phyloP scores from a whole-genome alignment of 2,329 filamentous ascomycete genomes.

The Botrytis porri region DNA sequence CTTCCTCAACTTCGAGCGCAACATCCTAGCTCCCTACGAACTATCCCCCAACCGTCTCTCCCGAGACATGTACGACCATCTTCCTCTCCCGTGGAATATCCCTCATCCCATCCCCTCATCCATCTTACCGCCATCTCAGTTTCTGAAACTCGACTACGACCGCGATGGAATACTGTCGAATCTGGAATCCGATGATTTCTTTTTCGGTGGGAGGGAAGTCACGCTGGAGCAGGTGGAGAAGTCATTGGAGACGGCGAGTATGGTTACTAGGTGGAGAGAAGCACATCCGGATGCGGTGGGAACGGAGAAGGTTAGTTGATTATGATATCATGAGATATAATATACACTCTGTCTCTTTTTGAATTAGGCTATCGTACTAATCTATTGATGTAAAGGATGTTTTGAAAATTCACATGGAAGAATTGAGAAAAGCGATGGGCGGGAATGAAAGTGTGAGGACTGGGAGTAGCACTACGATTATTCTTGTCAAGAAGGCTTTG shows the following conservation, averaged over 20 bases:
- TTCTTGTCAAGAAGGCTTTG: conserved; percentile 28
- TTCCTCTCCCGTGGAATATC: conserved; percentile 46
- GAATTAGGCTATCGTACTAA: background rate
- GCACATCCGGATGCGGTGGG: conserved; percentile 40
- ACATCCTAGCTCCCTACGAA: conserved; percentile 41
- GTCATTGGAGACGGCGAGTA: conserved; percentile 39
- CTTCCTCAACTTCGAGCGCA: conserved; percentile 40
- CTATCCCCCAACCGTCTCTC: conserved; percentile 41
- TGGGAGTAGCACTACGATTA: conserved; percentile 23
- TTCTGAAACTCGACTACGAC: conserved; percentile 41
- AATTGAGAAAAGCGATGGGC: conserved; percentile 24
- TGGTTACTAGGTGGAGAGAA: conserved; percentile 42
- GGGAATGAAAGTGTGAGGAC: conserved; percentile 22
- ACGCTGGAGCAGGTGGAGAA: conserved; percentile 30
- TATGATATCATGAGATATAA: background rate
- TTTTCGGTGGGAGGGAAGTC: conserved; percentile 27
- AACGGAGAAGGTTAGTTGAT: conserved; percentile 35
- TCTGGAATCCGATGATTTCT: conserved; percentile 31
- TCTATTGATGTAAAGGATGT: background rate
- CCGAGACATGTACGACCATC: conserved; percentile 41
- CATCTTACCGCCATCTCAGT: conserved; percentile 38
- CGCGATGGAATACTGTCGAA: conserved; percentile 35
- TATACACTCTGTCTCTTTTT: background rate
- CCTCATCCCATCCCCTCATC: conserved; percentile 27
- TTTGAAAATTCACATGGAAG: conserved; percentile 19